Evolutionary conservation across 148 eudicot genomes (phyloP).

Genomic region (Drosera capensis): DNA sequence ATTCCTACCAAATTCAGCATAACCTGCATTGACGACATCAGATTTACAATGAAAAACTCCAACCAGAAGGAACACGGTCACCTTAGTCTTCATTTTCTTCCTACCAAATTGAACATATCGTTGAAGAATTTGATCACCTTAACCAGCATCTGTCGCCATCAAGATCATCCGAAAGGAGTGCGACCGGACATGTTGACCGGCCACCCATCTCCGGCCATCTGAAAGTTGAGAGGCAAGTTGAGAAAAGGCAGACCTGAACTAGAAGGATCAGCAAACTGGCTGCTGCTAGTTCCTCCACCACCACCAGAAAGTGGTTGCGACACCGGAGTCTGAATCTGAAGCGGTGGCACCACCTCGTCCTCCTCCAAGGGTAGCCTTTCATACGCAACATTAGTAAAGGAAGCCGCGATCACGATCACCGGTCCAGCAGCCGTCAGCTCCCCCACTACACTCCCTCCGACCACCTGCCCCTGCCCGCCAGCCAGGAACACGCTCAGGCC

Average conservation of each 20-base stretch:
- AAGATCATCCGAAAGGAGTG: background rate
- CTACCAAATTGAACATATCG: too few species aligned
- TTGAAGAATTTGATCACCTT: too few species aligned
- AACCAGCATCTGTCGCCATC: too few species aligned
- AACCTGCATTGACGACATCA: too few species aligned
- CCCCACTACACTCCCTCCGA: constrained; percentile 65
- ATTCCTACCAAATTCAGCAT: too few species aligned
- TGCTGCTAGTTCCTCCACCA: constrained; percentile 7
- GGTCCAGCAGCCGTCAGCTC: constrained; percentile 55
- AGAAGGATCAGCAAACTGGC: constrained; percentile 40
- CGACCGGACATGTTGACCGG: constrained; percentile 4
- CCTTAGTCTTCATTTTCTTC: too few species aligned
- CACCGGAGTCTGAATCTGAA: constrained; percentile 35
- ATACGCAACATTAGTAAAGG: constrained; percentile 62
- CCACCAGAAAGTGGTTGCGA: constrained; percentile 11
- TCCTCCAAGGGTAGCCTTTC: constrained; percentile 60
- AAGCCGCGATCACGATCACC: constrained; percentile 54
- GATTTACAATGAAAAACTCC: too few species aligned
- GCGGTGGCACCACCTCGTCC: constrained; percentile 19
- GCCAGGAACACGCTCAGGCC: constrained; percentile 49
- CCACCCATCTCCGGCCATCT: constrained; percentile 46
- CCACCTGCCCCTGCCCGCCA: constrained; percentile 72
- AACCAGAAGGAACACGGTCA: too few species aligned
- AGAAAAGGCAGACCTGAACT: constrained; percentile 52
- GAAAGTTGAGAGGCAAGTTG: constrained; percentile 37